phyloP scores from a whole-genome alignment of 768 basidiomycete species.

The Russula emetica region DNA sequence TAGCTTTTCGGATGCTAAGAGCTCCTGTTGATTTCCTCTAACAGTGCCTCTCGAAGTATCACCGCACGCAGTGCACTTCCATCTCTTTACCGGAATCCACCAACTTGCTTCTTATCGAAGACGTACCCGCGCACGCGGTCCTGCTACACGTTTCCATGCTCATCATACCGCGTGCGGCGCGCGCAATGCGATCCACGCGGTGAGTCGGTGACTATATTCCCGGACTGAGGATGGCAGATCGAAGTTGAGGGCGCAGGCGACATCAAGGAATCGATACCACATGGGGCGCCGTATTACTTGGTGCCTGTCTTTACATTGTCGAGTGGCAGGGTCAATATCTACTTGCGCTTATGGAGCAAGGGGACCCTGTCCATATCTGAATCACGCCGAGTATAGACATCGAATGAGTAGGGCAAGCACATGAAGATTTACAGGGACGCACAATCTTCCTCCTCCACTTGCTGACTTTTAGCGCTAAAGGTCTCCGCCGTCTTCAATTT shows the following conservation, averaged over 20 bases:
- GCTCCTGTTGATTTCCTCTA: conserved; percentile 93
- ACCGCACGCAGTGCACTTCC: conserved; percentile 95
- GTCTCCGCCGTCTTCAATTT: no score
- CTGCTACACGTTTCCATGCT: conserved; percentile 66
- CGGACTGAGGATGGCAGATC: conserved; percentile 78
- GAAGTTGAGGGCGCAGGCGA: conserved; percentile 89
- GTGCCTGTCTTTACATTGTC: conserved; percentile 37
- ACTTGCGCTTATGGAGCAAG: conserved; percentile 44
- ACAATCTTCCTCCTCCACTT: no score
- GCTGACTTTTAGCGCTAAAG: no score
- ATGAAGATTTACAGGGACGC: no score
- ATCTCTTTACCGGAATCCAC: conserved; percentile 98
- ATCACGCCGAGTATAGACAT: conserved; percentile 43
- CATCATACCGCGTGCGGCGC: conserved; percentile 49
- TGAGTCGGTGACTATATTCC: no score
- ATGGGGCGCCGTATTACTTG: conserved; percentile 87
- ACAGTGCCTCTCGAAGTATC: conserved; percentile 86
- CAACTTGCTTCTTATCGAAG: conserved; percentile 93
- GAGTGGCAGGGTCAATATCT: conserved; percentile 37
- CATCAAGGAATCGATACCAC: conserved; percentile 77
- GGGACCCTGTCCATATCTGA: background rate
- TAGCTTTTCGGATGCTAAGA: conserved; percentile 92
- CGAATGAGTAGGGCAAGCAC: background rate
- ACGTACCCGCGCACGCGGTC: conserved; percentile 78
- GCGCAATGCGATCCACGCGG: conserved; percentile 92